These are phyloP conservation scores for Sedum album DNA, from an alignment of 164 flowering plant species.

Conservation along the genomic window DNA sequence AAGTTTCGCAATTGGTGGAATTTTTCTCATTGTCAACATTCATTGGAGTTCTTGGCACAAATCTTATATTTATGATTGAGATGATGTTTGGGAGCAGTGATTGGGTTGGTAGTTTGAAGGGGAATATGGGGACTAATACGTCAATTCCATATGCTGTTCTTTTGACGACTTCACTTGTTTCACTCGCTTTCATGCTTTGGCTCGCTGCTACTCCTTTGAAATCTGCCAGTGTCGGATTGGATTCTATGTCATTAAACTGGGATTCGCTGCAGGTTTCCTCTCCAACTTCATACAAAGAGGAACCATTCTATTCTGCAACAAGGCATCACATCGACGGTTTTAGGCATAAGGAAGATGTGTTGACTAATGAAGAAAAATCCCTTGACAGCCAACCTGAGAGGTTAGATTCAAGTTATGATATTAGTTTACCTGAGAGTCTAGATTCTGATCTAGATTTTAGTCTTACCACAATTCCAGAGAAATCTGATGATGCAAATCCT, in stretches of 20 bases:
- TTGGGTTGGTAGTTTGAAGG: too few relatives aligned
- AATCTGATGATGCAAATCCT: too few relatives aligned
- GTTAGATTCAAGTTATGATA: not conserved
- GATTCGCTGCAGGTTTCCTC: not conserved
- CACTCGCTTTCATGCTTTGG: conserved; percentile 70
- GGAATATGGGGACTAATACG: conserved; percentile 45
- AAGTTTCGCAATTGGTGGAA: conserved; percentile 61
- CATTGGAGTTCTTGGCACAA: conserved; percentile 64
- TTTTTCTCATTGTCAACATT: conserved; percentile 50
- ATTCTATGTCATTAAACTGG: conserved; percentile 2
- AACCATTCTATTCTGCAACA: not conserved
- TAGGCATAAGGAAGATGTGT: conserved; percentile 2
- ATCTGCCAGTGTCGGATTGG: too few relatives aligned
- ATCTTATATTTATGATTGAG: conserved; percentile 64
- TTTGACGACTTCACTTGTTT: conserved; percentile 43
- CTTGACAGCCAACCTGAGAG: not conserved
- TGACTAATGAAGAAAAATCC: not conserved
- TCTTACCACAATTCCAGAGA: too few relatives aligned
- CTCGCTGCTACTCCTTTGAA: too few relatives aligned
- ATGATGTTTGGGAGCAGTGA: conserved; percentile 82
- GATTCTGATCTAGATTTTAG: too few relatives aligned
- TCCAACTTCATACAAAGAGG: not conserved
- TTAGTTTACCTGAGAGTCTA: too few relatives aligned
- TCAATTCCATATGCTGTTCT: conserved; percentile 44
- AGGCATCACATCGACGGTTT: not conserved